Conservation (phyloP, 176 grass and related monocot genomes). For the Phragmites australis region DNA sequence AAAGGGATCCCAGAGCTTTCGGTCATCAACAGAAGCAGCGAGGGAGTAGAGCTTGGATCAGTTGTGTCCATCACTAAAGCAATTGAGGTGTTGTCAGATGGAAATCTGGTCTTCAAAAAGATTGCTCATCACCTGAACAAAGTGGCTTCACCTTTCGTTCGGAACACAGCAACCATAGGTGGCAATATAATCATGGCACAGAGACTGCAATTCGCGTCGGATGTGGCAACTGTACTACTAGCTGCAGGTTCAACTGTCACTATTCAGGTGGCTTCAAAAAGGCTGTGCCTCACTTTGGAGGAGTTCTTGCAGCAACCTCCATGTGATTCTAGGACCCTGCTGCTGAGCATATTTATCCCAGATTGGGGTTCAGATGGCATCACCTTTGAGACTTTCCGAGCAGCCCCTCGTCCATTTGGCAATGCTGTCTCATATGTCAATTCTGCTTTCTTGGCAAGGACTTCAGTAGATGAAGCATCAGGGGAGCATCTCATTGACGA, state of each 20-base stretch:
- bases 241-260: constrained; percentile 53
- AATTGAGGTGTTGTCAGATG: constrained; percentile 62
- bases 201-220: constrained; percentile 56
- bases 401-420: constrained; percentile 69
- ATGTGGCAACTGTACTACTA: constrained; percentile 74
- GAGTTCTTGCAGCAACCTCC: constrained; percentile 80
- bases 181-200: constrained; percentile 90
- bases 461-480: constrained; percentile 39
- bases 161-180: constrained; percentile 80
- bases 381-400: constrained; percentile 76
- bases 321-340: constrained; percentile 54
- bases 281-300: constrained; percentile 47
- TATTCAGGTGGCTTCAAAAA: constrained; percentile 56
- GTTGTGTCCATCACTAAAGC: constrained; percentile 66
- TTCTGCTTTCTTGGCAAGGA: constrained; percentile 72
- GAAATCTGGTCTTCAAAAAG: constrained; percentile 53
- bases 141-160: constrained; percentile 66
- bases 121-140: constrained; percentile 70
- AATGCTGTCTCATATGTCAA: constrained; percentile 89
- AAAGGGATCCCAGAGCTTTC: constrained; percentile 65
- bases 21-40: constrained; percentile 39
- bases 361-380: constrained; percentile 48
- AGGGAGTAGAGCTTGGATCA: constrained; percentile 69
- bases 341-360: constrained; percentile 70
- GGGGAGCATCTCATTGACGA: constrained; percentile 51